These are phyloP conservation scores for Chlorella sp. DNA, from an alignment of 139 green algal species.

Conservation along the genomic window DNA sequence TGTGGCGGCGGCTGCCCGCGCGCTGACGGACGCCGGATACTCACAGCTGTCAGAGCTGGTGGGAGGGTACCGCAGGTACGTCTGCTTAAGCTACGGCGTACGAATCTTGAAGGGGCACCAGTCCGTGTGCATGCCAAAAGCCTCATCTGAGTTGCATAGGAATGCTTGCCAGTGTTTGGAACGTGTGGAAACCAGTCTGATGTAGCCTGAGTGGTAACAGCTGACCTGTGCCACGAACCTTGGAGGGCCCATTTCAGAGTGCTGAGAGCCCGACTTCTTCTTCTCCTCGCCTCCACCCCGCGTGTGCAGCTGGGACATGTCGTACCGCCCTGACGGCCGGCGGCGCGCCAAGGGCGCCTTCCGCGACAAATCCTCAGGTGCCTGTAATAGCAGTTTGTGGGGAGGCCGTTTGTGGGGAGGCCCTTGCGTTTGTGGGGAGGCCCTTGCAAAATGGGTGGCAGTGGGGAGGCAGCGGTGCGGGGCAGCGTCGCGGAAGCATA, in stretches of 20 bases:
- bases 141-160: no score
- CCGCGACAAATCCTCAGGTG: slow-evolving; percentile 9
- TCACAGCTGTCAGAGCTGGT: slow-evolving; percentile 25
- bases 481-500: background rate
- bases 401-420: background rate
- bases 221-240: no score
- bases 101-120: no score
- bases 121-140: no score
- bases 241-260: no score
- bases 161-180: no score
- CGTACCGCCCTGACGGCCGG: slow-evolving; percentile 11
- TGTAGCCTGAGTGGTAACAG: no score
- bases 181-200: no score
- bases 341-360: slow-evolving; percentile 23
- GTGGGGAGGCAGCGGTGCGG: background rate
- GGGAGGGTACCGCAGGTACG: slow-evolving; percentile 16
- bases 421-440: background rate
- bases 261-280: no score
- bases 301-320: slow-evolving; percentile 24
- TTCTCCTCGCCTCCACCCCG: no score
- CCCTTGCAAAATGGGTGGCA: background rate
- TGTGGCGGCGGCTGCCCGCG: slow-evolving; percentile 3
- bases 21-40: slow-evolving; percentile 33
- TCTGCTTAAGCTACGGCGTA: no score
- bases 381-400: no score